Conservation (phyloP, 768 basidiomycete genomes). For the Porpolomopsis calyptriformis region DNA sequence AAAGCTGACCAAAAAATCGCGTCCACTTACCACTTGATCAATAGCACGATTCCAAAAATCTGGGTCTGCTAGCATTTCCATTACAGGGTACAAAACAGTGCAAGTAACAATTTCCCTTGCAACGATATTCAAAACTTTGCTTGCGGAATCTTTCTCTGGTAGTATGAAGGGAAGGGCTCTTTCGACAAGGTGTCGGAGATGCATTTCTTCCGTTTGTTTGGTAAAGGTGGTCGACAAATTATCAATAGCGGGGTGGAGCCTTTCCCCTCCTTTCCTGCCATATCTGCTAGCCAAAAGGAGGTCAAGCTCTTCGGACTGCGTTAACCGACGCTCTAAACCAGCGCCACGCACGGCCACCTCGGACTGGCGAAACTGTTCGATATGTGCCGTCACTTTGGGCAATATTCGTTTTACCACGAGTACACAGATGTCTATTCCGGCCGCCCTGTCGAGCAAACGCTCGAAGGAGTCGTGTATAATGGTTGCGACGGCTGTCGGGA, state of each 20-base stretch:
- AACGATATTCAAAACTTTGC: conserved; percentile 59
- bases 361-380: conserved; percentile 85
- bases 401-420: conserved; percentile 75
- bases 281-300: conserved; percentile 77
- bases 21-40: conserved; percentile 71
- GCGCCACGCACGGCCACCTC: conserved; percentile 79
- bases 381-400: conserved; percentile 81
- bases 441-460: conserved; percentile 44
- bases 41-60: conserved; percentile 96
- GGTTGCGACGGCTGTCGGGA: conserved; percentile 74
- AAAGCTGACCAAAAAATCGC: background rate
- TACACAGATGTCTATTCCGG: conserved; percentile 57
- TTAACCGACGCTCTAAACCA: conserved; percentile 68
- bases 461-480: conserved; percentile 59
- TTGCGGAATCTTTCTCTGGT: conserved; percentile 64
- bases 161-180: conserved; percentile 61
- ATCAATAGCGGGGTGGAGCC: conserved; percentile 76
- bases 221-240: conserved; percentile 85
- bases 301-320: conserved; percentile 86
- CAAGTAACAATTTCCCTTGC: conserved; percentile 78
- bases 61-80: conserved; percentile 90
- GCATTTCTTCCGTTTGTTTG: conserved; percentile 80
- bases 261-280: conserved; percentile 50
- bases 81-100: conserved; percentile 71
- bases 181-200: conserved; percentile 64